Base-by-base conservation (phyloP, 345 rosid genomes). In the Cochlearia excelsa region DNA sequence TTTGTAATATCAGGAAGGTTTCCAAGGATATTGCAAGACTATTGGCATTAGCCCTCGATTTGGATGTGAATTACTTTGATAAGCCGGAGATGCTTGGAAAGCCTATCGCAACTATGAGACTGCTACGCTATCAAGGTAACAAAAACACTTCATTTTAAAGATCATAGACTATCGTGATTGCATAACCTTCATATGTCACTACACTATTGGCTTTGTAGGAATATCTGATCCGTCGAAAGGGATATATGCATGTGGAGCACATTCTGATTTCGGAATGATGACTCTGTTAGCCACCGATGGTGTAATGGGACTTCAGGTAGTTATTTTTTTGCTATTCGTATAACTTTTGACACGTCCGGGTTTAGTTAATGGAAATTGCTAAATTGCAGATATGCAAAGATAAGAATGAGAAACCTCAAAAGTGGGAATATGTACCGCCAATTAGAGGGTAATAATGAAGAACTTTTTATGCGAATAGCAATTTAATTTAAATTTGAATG, bases 191-290 rank as follows among this genome's bases (percentile, higher is more conserved):
- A 0, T 16, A 16, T 16, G 23, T 16, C 23, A 16, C 23, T 16
- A 16, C 23, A 16, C 23, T 16, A 16, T 16, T 16, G 23, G 23
- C 23, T 16, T 16, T 16, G 23, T 53, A 63, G 66, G 66, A 2
- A 23, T 74, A 56, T 86, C 97, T 42, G 84, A 84, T 81, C 97
- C 97, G 9, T 71, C 71, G 0, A 76, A 68, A 58, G 97, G 95
- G 57, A 46, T 89, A 75, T 89, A 54, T 76, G 92, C 84, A 55
- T 90, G 92, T 61, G 97, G 95, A 60, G 92, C 97, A 29, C 95
- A 89, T 70, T 79, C 92, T 61, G 97, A 90, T 74, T 81, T 23
- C 30, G 97, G 97, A 66, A 67, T 90, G 74, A 76, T 90, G 54
- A 86, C 97, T 39, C 92, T 90, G 29, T 71, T 90, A 66, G 87